A percentile compares a stretch with the other conserved stretches of the same genome.
Evolutionary conservation across 2,329 filamentous ascomycete species (phyloP).

Genomic region (Scorias spongiosa): DNA sequence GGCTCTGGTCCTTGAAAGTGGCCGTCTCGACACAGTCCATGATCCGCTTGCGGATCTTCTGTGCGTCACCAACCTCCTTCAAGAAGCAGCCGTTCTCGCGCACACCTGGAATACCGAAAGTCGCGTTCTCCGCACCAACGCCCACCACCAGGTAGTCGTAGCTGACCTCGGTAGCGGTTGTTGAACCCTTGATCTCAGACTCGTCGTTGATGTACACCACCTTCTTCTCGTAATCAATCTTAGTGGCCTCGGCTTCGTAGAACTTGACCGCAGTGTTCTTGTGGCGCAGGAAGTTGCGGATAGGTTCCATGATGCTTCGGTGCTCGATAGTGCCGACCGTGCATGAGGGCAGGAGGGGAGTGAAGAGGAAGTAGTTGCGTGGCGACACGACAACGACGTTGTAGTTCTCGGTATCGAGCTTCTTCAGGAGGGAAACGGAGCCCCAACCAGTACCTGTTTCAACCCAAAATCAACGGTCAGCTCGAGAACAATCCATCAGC

Average conservation of each 20-base stretch:
- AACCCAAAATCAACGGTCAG: slow-evolving; percentile 8
- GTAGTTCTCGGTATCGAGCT: slow-evolving; percentile 97
- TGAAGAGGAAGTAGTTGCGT: slow-evolving; percentile 99
- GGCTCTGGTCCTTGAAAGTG: slow-evolving; percentile 87
- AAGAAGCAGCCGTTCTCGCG: slow-evolving; percentile 92
- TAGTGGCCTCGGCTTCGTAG: slow-evolving; percentile 95
- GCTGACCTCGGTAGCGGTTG: slow-evolving; percentile 70
- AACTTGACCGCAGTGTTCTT: slow-evolving; percentile 89
- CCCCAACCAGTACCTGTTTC: slow-evolving; percentile 81
- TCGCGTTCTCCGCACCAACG: slow-evolving; percentile 95
- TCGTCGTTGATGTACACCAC: slow-evolving; percentile 80
- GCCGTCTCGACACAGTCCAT: slow-evolving; percentile 99
- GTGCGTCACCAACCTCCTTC: slow-evolving; percentile 94
- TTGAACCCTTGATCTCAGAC: slow-evolving; percentile 78
- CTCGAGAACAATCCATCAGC: background rate
- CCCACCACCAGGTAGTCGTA: slow-evolving; percentile 98
- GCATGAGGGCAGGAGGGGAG: slow-evolving; percentile 88
- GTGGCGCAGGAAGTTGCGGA: slow-evolving; percentile 87
- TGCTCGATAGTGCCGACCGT: slow-evolving; percentile 96
- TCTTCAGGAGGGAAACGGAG: slow-evolving; percentile 91
- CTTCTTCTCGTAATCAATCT: slow-evolving; percentile 85
- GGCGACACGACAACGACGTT: slow-evolving; percentile 96
- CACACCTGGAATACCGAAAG: slow-evolving; percentile 91
- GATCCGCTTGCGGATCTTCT: slow-evolving; percentile 92
- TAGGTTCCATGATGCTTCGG: slow-evolving; percentile 98